phyloP scores from a whole-genome alignment of 768 basidiomycete genomes.

The Vararia minispora region DNA sequence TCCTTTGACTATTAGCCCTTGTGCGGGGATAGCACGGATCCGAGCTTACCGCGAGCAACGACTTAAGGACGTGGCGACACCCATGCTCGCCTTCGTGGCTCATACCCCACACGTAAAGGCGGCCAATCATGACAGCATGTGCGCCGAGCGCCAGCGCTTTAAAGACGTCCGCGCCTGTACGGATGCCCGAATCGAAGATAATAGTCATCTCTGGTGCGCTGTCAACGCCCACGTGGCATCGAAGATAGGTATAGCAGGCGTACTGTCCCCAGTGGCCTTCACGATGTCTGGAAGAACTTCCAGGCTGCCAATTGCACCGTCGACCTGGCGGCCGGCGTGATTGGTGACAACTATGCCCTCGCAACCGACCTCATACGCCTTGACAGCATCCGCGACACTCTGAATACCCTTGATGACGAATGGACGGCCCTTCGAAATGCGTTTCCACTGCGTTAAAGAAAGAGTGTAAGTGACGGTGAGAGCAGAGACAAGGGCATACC shows the following conservation, averaged over 20 bases:
- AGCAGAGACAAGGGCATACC: background rate
- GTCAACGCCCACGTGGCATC: background rate
- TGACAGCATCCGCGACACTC: slow-evolving; percentile 33
- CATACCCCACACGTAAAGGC: slow-evolving; percentile 42
- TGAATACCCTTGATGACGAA: slow-evolving; percentile 48
- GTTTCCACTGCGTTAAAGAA: slow-evolving; percentile 27
- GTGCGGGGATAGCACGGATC: background rate
- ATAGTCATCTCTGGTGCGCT: slow-evolving; percentile 30
- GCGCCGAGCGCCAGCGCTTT: slow-evolving; percentile 48
- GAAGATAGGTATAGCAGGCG: slow-evolving; percentile 9
- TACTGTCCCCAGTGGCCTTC: slow-evolving; percentile 39
- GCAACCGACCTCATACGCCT: slow-evolving; percentile 34
- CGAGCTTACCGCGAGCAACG: slow-evolving; percentile 33
- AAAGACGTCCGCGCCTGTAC: slow-evolving; percentile 40
- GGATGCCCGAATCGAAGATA: slow-evolving; percentile 43
- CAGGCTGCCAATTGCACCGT: slow-evolving; percentile 41
- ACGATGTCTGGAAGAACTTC: slow-evolving; percentile 40
- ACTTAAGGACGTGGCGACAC: slow-evolving; percentile 43
- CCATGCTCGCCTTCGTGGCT: slow-evolving; percentile 39
- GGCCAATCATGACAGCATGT: slow-evolving; percentile 38
- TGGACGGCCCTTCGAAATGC: slow-evolving; percentile 34
- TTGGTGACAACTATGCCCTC: slow-evolving; percentile 48
- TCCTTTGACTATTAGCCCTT: slow-evolving; percentile 16
- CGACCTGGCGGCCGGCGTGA: slow-evolving; percentile 45
- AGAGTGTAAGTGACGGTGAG: background rate